Evolutionary conservation across 1,284 basidiomycete genomes (phyloP), one percentile per base, ranked within the genome.

Genomic region (Marasmius oreades): DNA sequence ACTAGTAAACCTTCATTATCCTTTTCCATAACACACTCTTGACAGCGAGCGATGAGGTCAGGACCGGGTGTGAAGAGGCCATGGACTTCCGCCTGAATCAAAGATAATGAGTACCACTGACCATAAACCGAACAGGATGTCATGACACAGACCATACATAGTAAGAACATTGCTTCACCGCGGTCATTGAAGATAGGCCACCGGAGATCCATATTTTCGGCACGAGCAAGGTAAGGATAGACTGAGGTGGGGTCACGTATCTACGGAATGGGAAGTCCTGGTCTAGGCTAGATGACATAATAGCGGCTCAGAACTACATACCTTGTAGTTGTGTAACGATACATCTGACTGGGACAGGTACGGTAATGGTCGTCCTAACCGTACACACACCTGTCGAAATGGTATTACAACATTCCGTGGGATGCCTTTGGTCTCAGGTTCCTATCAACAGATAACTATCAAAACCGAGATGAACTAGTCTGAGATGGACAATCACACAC

Each of bases 131-230:
- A 20, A 44, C 5, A 52, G 7, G 37, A 7, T 26, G 43, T n/a
- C n/a, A n/a, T n/a, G 20, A 12, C 3, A 54, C 42, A 31, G 23
- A 58, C 56, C 57, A 58, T 58, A 34, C 57, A 58, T 3, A 58
- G 42, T 24, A 58, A 31, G 33, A 58, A 58, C 54, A 55, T 58
- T 20, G 54, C 54, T 31, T 58, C 57, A 12, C 57, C 57, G 11
- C 54, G 47, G 24, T 58, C 57, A 26, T 55, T 55, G 54, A 58
- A 58, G 16, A 58, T 55, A 23, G 57, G 57, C 57, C 57, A 58
- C 16, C 57, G 46, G 11, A 58, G 37, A 52, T 58, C 57, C 57
- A 58, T 58, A 39, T 58, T 58, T 24, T 58, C 57, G 14, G 43
- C 50, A 16, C 57, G 46, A 22, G 31, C 57, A 12, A 55, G 20